A percentile compares a stretch with the other conserved stretches of the same genome.
These are phyloP conservation scores for Pilaira anomala DNA, from an alignment of 192 early-diverging fungal species.

Conservation along the genomic window DNA sequence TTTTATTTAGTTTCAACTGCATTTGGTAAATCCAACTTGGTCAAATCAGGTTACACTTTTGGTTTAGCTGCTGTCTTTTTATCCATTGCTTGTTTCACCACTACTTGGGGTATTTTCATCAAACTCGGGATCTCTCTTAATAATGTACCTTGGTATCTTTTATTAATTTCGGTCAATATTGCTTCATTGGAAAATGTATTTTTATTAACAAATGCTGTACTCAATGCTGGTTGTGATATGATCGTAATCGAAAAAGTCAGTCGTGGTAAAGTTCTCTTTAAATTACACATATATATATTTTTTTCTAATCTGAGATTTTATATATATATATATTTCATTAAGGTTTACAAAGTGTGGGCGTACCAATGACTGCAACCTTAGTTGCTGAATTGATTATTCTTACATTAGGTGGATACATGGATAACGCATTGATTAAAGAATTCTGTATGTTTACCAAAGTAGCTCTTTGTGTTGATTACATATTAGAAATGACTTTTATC, in stretches of 20 bases:
- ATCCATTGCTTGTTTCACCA: constrained; percentile 57
- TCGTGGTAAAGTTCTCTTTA: constrained; percentile 42
- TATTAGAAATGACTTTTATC: constrained; percentile 81
- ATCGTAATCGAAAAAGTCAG: constrained; percentile 73
- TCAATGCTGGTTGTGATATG: constrained; percentile 64
- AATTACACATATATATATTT: background rate
- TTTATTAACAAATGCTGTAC: constrained; percentile 68
- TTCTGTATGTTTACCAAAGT: constrained; percentile 70
- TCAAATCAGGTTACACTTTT: constrained; percentile 75
- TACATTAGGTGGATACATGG: constrained; percentile 53
- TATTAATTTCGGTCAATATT: constrained; percentile 67
- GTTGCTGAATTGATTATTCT: constrained; percentile 55
- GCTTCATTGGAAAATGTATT: constrained; percentile 79
- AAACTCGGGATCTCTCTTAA: constrained; percentile 55
- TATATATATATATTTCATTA: background rate
- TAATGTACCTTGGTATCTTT: constrained; percentile 62
- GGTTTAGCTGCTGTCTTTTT: constrained; percentile 66
- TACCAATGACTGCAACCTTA: constrained; percentile 58
- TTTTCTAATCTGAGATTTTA: background rate
- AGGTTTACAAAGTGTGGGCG: constrained; percentile 66
- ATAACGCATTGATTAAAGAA: constrained; percentile 63
- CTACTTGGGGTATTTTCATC: constrained; percentile 63
- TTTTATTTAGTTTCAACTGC: constrained; percentile 70
- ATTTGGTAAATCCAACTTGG: constrained; percentile 61
- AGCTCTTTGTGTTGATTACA: constrained; percentile 70